Base-by-base conservation (phyloP, 306 rosid genomes). In the Benincasa hispida region DNA sequence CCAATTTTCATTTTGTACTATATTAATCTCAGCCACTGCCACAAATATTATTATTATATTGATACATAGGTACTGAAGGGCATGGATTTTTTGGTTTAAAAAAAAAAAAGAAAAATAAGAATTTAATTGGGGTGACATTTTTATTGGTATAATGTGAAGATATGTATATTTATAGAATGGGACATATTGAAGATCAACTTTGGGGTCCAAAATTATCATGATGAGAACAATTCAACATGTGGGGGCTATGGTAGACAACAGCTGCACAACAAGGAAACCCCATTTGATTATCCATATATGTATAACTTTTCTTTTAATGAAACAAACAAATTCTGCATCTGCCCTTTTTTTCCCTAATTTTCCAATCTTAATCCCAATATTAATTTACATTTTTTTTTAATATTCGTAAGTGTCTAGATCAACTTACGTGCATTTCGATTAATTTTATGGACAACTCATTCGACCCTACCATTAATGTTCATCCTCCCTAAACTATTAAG, bases 141-240 rank as follows among this genome's bases (percentile, higher is more conserved):
- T 12, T 7, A 67, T 30, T 28, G 17, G 35, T n/a, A 69, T 42
- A 39, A 11, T 41, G 37, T 6, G 55, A 42, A 62, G 6, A 62
- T 19, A 10, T 35, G 18, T 22, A 68, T 68, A 45, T 47, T 7
- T n/a, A 4, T 39, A 68, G 35, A 68, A 72, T 72, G 19, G 42
- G 76, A 72, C 76, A 72, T 72, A 15, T 27, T 39, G 42, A 41
- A 72, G 60, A 50, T 72, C 76, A 27, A 72, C 45, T 48, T 72
- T 72, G 34, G 76, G 60, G 76, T 27, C 76, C 76, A 48, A 72
- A 72, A 47, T 45, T 72, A 24, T 48, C 59, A 47, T 25, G 76
- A 48, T 72, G 34, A 48, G 76, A 72, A 72, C 76, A 48, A 72
- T 47, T 72, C 76, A 72, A 72, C 76, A 47, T 72, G 76, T 72